A percentile compares a stretch with the other conserved stretches of the same genome.
These are phyloP conservation scores for Styphnolobium japonicum DNA, from an alignment of 306 rosid species.

Conservation along the genomic window DNA sequence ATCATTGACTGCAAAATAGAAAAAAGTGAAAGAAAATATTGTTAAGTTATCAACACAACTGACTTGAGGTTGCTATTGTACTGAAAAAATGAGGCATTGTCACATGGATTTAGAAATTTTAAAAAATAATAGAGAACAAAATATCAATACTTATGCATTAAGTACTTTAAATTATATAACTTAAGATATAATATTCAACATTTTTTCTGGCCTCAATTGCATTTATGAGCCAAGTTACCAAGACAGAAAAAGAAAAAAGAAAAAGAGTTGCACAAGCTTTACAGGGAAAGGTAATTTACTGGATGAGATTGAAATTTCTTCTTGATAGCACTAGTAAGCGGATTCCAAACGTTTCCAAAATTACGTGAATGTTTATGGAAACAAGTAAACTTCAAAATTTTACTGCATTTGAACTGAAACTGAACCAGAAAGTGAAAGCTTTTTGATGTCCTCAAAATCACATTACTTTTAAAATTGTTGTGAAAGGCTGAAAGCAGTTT, in stretches of 20 bases:
- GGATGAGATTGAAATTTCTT: neutral
- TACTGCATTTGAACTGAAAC: neutral
- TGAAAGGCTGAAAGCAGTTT: neutral
- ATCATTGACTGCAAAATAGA: slow-evolving; percentile 77
- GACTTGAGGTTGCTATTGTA: neutral
- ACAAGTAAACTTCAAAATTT: neutral
- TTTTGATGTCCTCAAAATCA: neutral
- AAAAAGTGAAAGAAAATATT: slow-evolving; percentile 10
- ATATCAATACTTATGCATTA: neutral
- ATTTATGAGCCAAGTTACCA: neutral
- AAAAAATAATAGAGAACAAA: neutral
- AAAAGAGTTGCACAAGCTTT: neutral
- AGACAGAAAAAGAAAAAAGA: too few relatives aligned
- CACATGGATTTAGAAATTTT: neutral
- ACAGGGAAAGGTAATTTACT: neutral
- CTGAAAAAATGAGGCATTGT: neutral
- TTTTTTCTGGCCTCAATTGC: neutral
- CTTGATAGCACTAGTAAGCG: neutral
- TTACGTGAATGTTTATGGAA: neutral
- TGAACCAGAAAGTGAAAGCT: neutral
- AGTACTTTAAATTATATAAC: neutral
- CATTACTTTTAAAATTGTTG: neutral
- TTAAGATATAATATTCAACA: neutral
- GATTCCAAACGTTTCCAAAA: neutral
- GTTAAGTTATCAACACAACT: slow-evolving; percentile 6